Evolutionary conservation across 345 rosid genomes (phyloP), one percentile per base, ranked within the genome.

Genomic region (Eucalyptus marginata): DNA sequence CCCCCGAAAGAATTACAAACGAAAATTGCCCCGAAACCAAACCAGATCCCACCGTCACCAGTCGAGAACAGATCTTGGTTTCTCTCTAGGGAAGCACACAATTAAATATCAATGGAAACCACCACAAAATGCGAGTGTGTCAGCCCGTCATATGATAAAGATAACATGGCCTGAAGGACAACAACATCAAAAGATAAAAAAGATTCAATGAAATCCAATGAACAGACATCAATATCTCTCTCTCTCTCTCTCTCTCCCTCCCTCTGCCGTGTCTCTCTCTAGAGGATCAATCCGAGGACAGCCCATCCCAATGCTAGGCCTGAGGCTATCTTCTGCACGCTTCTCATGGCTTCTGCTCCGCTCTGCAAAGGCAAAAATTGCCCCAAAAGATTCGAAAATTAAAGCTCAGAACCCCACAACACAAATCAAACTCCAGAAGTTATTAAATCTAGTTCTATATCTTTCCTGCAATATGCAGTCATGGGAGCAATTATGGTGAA

Each of bases 291-390:
- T 52, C 93, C 93, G 3, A 93, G 25, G 89, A 92, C 89, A 20
- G 92, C 94, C 94, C 93, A 94, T 90, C 94, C 97, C 90, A 93
- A 71, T 25, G 94, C 95, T 92, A 90, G 87, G 49, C 93, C 94
- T 86, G 93, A 92, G 49, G 92, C 93, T 11, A 76, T 20, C 88
- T 89, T 93, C 90, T 89, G 88, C 91, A 90, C n/a, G 36, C 86
- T 84, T 47, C 90, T 90, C 49, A 88, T 90, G 86, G 87, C 88
- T 36, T 89, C 95, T 86, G 95, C 95, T 90, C 96, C 95, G 31
- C 94, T 95, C 98, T 96, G 98, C 94, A 89, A 88, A 7, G 20
- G 47, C 22, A 66, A 56, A 71, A 10, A 36, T 76, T 11, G 29
- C 8, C 43, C 47, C 47, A 40, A 76, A 76, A 40, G 83, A 20